Base-by-base conservation (phyloP, 345 rosid species). In the Gynandropsis gynandra region DNA sequence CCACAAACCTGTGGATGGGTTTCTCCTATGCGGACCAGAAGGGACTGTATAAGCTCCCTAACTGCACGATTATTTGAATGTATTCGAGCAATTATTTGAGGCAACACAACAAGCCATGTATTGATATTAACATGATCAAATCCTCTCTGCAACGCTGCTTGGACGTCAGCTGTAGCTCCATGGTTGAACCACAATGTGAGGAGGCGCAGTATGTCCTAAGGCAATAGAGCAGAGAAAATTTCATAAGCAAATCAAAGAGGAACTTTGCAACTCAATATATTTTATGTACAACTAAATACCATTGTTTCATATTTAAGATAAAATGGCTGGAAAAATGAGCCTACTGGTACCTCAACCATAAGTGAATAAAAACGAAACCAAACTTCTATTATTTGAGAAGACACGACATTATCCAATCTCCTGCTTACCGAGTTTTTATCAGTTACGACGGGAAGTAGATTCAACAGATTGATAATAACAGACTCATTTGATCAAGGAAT, bases 151-250 rank as follows among this genome's bases (percentile, higher is more conserved):
- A 92, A 61, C 58, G 98, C 98, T 69, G 44, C 65, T 74, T 92
- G 98, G 69, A 92, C 97, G 47, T 92, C 97, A 52, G 67, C 72
- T 27, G 86, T 80, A 68, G 83, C 89, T 73, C 98, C 97, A 76
- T 92, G 95, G 77, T 82, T 92, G 76, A 92, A 92, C 98, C 98
- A 92, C 67, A 92, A 62, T 1, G 98, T 92, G 50, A 92, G 97
- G 54, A 92, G 89, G 50, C 98, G 97, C 59, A 92, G 90, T 74
- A 92, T 92, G 64, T 92, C 98, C 98, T 92, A 81, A 61, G 60
- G 58, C 50, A 76, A 63, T 24, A 46, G 49, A 20, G 55, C 15
- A 20, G 62, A 35, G 21, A 42, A 14, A 14, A 37, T 37, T 3
- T 37, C 15, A 19, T 5, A 51, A 53, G 38, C 33, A 52, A 17